Percentiles rank a stretch among this genome's conserved stretches.
These are phyloP conservation scores for Saxophila tyrrhenica DNA, from an alignment of 495 filamentous ascomycete genomes.

Conservation along the genomic window DNA sequence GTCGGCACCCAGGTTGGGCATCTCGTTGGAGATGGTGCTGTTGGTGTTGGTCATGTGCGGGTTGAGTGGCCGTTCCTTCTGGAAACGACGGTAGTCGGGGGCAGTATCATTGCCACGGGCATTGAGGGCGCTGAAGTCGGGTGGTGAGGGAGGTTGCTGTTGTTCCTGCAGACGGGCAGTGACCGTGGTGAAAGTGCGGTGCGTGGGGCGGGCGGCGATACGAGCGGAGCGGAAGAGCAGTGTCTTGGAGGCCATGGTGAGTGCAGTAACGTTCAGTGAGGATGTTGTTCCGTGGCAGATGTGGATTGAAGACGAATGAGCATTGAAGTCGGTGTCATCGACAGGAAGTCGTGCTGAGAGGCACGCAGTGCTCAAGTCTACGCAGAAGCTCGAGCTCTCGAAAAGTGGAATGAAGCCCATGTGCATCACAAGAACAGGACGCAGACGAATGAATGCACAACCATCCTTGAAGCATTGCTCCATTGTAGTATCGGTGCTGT, in stretches of 20 bases:
- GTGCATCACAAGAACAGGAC: no score
- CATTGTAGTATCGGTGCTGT: no score
- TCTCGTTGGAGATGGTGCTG: conserved; percentile 51
- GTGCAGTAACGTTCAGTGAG: no score
- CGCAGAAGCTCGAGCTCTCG: no score
- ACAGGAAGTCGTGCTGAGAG: no score
- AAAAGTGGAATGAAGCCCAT: no score
- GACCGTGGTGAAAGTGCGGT: conserved; percentile 15
- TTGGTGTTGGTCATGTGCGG: conserved; percentile 53
- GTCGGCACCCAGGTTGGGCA: conserved; percentile 46
- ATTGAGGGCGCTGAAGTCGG: conserved; percentile 5
- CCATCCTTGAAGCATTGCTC: no score
- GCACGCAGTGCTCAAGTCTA: no score
- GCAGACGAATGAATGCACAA: no score
- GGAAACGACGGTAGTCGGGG: conserved; percentile 39
- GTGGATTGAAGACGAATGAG: no score
- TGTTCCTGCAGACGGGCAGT: conserved; percentile 3
- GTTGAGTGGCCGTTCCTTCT: conserved; percentile 46
- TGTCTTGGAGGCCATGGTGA: conserved; percentile 9
- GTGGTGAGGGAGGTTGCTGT: not conserved
- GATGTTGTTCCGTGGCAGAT: no score
- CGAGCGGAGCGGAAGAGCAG: conserved; percentile 3
- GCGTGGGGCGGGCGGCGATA: conserved; percentile 1
- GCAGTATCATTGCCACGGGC: conserved; percentile 30
- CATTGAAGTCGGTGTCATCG: no score